These are phyloP conservation scores for Fusarium redolens DNA, from an alignment of 2,329 filamentous ascomycete genomes.

Conservation along the genomic window DNA sequence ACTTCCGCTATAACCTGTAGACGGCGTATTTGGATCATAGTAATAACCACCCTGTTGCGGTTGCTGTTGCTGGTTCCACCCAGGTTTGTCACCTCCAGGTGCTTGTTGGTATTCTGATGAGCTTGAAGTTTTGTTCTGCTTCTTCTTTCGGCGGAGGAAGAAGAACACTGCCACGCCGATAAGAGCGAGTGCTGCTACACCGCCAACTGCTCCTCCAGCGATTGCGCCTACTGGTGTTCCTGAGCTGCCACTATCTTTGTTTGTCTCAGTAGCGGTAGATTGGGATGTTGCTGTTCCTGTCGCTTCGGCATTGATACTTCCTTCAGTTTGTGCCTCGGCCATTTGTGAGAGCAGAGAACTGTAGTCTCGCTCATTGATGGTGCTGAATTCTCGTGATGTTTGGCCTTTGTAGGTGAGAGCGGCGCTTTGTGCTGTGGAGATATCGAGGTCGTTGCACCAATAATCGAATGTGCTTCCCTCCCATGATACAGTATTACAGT, in stretches of 20 bases:
- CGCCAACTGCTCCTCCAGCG: conserved; percentile 18
- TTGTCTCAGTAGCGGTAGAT: background rate
- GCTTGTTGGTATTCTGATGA: background rate
- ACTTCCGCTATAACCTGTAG: background rate
- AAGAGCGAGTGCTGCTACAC: background rate
- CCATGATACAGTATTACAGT: conserved; percentile 20
- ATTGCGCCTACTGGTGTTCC: conserved; percentile 12
- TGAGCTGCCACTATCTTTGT: background rate
- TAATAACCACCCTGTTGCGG: conserved; percentile 2
- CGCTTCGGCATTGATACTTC: background rate
- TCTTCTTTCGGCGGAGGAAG: conserved; percentile 13
- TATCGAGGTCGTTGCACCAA: conserved; percentile 25
- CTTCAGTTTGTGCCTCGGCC: background rate
- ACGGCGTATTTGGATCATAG: conserved; percentile 1
- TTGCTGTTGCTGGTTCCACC: conserved; percentile 14
- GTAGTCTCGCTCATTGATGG: conserved; percentile 3
- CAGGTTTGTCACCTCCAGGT: background rate
- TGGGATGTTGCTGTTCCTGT: background rate
- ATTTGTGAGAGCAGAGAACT: conserved; percentile 2
- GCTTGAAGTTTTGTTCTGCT: background rate
- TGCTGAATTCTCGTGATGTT: background rate
- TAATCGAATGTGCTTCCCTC: conserved; percentile 12
- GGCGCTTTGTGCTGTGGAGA: conserved; percentile 18
- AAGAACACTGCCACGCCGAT: background rate
- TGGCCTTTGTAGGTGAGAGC: conserved; percentile 17